Evolutionary conservation across 768 basidiomycete genomes (phyloP).

Genomic region (Kwoniella sp.): DNA sequence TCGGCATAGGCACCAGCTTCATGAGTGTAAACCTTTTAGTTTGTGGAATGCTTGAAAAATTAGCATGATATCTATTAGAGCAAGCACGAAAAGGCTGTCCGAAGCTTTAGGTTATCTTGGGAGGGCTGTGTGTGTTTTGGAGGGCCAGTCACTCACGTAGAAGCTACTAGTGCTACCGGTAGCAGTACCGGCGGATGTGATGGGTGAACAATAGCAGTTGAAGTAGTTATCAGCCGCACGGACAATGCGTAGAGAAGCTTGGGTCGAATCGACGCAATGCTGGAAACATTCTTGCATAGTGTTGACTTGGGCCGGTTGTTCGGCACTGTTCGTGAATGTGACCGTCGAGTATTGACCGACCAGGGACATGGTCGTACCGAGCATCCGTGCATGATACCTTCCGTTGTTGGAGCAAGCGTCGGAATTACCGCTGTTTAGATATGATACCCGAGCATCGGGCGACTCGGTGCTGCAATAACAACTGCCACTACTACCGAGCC

Average conservation of each 20-base stretch:
- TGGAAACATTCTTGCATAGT: neutral
- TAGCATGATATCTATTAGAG: too few relatives aligned
- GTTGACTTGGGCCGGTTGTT: neutral
- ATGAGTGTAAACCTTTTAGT: neutral
- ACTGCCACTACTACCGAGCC: too few relatives aligned
- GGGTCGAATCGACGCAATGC: neutral
- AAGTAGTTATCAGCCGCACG: too few relatives aligned
- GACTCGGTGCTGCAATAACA: too few relatives aligned
- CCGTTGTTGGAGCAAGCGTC: too few relatives aligned
- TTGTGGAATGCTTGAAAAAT: neutral
- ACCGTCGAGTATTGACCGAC: neutral
- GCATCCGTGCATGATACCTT: neutral
- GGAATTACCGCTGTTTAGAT: too few relatives aligned
- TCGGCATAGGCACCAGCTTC: neutral
- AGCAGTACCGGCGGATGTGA: neutral
- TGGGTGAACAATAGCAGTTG: neutral
- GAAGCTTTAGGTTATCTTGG: neutral
- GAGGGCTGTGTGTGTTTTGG: too few relatives aligned
- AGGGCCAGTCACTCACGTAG: conserved; percentile 4
- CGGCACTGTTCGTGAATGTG: neutral
- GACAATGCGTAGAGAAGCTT: too few relatives aligned
- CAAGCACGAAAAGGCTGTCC: too few relatives aligned
- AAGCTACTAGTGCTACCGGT: neutral
- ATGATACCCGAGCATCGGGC: too few relatives aligned
- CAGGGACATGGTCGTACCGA: too few relatives aligned